Base-by-base conservation (phyloP, 495 filamentous ascomycete species). In the Penicillium silybi region DNA sequence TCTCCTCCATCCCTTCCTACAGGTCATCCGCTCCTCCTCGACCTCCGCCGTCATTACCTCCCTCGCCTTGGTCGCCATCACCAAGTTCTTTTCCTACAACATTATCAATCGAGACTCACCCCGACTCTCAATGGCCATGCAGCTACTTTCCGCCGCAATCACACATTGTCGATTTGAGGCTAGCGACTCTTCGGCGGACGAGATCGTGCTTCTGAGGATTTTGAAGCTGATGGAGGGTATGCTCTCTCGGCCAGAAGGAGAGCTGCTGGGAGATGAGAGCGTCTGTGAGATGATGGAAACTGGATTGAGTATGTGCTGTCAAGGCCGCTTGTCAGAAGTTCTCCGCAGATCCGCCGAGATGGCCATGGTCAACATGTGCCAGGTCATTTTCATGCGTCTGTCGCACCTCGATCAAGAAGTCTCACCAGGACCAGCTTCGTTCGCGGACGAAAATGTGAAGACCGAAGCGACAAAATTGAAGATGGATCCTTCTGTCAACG, bases 241-340 rank as follows among this genome's bases (percentile, higher is more conserved):
- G 86, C 80, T 99, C 45, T 90, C 89, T 44, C 89, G 95, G 1
- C 90, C 93, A 0, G 90, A 92, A 25, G 93, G 95, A 13, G 87
- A 91, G 50, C 76, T 97, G 2, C 79, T 96, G 3, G 91, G 92
- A 27, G 93, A 99, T 59, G 92, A 96, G 72, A 97, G 92, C 63
- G 89, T 99, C 10, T 99, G 93, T 63, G 89, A 96, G 63, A 97
- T 99, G 93, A 97, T 99, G 93, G 93, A 96, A 68, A 92, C 89
- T 4, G 95, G 92, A 4, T 68, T 99, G 54, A 96, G 91, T 65
- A 97, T 99, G 81, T 99, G 93, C 71, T 97, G 92, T 50, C 90
- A 97, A 70, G 82, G 85, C 48, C 83, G 92, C 44, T 80, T 99
- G 44, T 96, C 93, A 16, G 93, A 97, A 60, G 83, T 97, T 9